Percentiles rank a stretch among this genome's conserved stretches.
These are phyloP conservation scores for Wickerhamomyces bisporus DNA, from an alignment of 805 yeast genomes.

Conservation along the genomic window DNA sequence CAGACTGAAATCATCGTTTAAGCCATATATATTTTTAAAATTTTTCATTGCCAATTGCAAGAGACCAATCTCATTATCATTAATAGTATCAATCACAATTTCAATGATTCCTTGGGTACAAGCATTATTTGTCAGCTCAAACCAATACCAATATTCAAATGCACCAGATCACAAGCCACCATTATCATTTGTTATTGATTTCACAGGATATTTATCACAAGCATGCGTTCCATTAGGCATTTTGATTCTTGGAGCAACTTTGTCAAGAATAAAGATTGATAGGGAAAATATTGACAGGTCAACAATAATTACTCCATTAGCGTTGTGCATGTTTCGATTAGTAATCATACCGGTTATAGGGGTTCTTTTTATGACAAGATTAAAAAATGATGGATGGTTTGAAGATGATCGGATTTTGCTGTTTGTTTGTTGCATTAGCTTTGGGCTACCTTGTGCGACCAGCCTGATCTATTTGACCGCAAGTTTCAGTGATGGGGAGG, in stretches of 20 bases:
- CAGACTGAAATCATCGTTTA: not conserved
- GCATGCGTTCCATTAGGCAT: slow-evolving; percentile 88
- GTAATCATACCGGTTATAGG: slow-evolving; percentile 80
- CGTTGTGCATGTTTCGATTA: slow-evolving; percentile 50
- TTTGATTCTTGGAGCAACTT: slow-evolving; percentile 74
- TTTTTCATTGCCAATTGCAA: slow-evolving; percentile 35
- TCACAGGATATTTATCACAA: slow-evolving; percentile 66
- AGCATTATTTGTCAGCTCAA: slow-evolving; percentile 53
- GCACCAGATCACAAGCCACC: slow-evolving; percentile 88
- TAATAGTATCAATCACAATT: slow-evolving; percentile 64
- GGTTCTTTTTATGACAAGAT: slow-evolving; percentile 51
- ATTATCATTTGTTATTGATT: slow-evolving; percentile 75
- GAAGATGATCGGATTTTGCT: slow-evolving; percentile 45
- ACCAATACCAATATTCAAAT: slow-evolving; percentile 40
- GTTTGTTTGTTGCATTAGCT: slow-evolving; percentile 68
- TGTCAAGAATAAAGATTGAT: slow-evolving; percentile 62
- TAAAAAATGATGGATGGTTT: slow-evolving; percentile 62
- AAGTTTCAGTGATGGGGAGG: slow-evolving; percentile 47
- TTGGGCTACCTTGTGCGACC: slow-evolving; percentile 83
- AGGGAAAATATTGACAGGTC: slow-evolving; percentile 41
- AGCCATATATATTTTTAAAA: not conserved
- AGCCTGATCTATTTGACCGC: slow-evolving; percentile 80
- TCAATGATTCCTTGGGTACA: slow-evolving; percentile 73
- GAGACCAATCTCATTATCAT: slow-evolving; percentile 67
- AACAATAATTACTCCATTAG: slow-evolving; percentile 55